Evolutionary conservation across 2,329 filamentous ascomycete genomes (phyloP).

Genomic region (Ascochyta lentis): DNA sequence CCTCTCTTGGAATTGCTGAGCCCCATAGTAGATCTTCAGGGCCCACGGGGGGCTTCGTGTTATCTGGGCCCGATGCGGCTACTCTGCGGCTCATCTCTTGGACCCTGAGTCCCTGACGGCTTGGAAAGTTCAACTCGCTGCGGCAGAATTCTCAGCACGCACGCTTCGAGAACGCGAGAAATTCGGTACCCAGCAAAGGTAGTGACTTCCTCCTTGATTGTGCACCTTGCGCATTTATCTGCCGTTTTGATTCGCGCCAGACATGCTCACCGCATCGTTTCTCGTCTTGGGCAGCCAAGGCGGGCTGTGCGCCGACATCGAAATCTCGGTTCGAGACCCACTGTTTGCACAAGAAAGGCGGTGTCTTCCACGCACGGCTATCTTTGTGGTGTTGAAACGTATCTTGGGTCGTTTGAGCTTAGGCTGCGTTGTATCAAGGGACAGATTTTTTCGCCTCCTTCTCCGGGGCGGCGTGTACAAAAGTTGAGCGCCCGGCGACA

Average conservation of each 20-base stretch:
- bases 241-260: conserved; percentile 1
- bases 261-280: conserved; percentile 18
- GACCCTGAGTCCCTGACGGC: conserved; percentile 25
- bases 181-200: not conserved
- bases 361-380: conserved; percentile 28
- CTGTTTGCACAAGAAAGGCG: conserved; percentile 29
- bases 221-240: not conserved
- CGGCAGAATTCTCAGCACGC: not conserved
- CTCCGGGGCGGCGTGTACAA: conserved; percentile 18
- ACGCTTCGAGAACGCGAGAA: not conserved
- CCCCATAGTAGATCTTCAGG: conserved; percentile 25
- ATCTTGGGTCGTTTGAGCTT: conserved; percentile 28
- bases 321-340: conserved; percentile 32
- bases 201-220: not conserved
- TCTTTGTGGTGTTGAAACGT: conserved; percentile 28
- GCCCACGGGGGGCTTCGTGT: conserved; percentile 24
- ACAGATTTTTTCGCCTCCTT: conserved; percentile 24
- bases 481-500: conserved; percentile 13
- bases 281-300: conserved; percentile 18
- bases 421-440: conserved; percentile 24
- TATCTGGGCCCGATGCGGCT: conserved; percentile 24
- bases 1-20: conserved; percentile 20
- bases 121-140: not conserved
- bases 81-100: conserved; percentile 28
- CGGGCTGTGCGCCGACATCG: conserved; percentile 28